phyloP scores from a whole-genome alignment of 2,329 filamentous ascomycete genomes.

The Diaporthe citrichinensis region DNA sequence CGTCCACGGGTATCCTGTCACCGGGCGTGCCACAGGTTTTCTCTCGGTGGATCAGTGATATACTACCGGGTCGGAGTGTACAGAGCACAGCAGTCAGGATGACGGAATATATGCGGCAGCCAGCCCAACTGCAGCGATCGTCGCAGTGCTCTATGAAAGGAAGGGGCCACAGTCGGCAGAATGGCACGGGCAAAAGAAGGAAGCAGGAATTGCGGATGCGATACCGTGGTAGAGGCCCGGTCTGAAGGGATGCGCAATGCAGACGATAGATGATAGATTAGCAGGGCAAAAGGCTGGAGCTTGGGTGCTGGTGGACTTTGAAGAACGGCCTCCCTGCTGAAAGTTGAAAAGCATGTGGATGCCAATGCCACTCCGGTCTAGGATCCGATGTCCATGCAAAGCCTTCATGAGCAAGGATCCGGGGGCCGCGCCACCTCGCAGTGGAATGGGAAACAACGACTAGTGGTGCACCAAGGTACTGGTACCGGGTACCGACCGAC shows the following conservation, averaged over 20 bases:
- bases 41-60: not conserved
- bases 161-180: slow-evolving; percentile 10
- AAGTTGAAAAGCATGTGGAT: slow-evolving; percentile 38
- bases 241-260: slow-evolving; percentile 17
- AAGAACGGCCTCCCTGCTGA: slow-evolving; percentile 24
- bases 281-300: slow-evolving; percentile 12
- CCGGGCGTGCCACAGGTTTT: slow-evolving; percentile 2
- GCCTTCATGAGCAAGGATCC: slow-evolving; percentile 33
- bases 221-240: slow-evolving; percentile 13
- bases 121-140: slow-evolving; percentile 23
- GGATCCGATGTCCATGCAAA: slow-evolving; percentile 36
- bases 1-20: not conserved
- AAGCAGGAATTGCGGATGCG: slow-evolving; percentile 23
- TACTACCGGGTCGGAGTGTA: not conserved
- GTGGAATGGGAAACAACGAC: slow-evolving; percentile 2
- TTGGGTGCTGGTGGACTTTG: not conserved
- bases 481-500: not conserved
- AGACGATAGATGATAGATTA: slow-evolving; percentile 20
- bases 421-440: slow-evolving; percentile 24
- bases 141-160: not conserved
- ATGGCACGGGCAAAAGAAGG: slow-evolving; percentile 4
- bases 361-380: slow-evolving; percentile 28
- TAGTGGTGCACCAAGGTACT: slow-evolving; percentile 3
- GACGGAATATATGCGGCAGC: slow-evolving; percentile 27
- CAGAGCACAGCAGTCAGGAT: slow-evolving; percentile 15